Conservation (phyloP, 495 filamentous ascomycete genomes). For the Astrothelium macrocarpum region DNA sequence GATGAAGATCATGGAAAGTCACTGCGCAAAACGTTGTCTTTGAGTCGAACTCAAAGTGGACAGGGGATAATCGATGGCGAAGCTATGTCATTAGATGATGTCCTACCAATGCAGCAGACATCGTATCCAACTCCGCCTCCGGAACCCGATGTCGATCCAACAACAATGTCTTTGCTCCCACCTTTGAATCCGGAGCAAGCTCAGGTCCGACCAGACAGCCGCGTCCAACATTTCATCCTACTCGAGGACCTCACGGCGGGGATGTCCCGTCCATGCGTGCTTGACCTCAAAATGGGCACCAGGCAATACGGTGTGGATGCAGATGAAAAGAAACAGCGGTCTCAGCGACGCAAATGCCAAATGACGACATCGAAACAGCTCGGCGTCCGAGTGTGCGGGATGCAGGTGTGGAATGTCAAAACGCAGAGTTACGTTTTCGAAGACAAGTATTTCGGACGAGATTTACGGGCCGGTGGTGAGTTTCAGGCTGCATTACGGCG, state of each 20-base stretch:
- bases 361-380: conserved; percentile 84
- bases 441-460: conserved; percentile 94
- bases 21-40: background rate
- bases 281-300: conserved; percentile 99
- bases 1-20: conserved; percentile 41
- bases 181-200: conserved; percentile 73
- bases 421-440: conserved; percentile 77
- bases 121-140: background rate
- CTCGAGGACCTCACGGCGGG: conserved; percentile 96
- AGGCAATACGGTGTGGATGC: conserved; percentile 96
- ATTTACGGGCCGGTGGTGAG: conserved; percentile 77
- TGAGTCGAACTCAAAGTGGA: background rate
- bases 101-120: background rate
- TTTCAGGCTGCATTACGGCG: conserved; percentile 82
- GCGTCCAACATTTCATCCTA: conserved; percentile 85
- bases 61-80: background rate
- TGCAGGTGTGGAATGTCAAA: conserved; percentile 89
- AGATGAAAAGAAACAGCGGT: conserved; percentile 79
- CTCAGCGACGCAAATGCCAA: conserved; percentile 85
- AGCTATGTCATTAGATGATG: background rate
- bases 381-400: conserved; percentile 86
- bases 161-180: conserved; percentile 1
- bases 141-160: background rate
- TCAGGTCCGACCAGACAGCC: conserved; percentile 54
- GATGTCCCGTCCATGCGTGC: conserved; percentile 91